Conservation (phyloP, 2,329 filamentous ascomycete species). For the Didymella keratinophila region DNA sequence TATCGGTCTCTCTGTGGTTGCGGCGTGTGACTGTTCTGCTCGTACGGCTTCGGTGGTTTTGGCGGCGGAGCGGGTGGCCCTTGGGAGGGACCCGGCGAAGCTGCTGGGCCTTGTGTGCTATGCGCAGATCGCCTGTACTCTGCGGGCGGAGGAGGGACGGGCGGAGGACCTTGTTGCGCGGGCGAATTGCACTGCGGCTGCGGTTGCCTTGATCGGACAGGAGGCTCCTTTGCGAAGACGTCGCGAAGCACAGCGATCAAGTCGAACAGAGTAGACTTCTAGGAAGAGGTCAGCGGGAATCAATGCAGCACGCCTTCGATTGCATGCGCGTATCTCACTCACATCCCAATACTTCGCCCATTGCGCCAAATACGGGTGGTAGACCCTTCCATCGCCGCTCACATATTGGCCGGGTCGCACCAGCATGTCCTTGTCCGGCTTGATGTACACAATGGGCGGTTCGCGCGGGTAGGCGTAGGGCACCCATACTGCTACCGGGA, state of each 20-base stretch:
- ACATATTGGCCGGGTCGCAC: constrained; percentile 95
- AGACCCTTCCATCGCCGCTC: constrained; percentile 88
- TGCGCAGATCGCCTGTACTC: constrained; percentile 55
- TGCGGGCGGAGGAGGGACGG: constrained; percentile 73
- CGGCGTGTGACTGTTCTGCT: constrained; percentile 35
- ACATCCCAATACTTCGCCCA: constrained; percentile 94
- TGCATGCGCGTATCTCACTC: constrained; percentile 51
- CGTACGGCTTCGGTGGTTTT: constrained; percentile 56
- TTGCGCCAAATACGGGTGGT: constrained; percentile 92
- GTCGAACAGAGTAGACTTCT: constrained; percentile 84
- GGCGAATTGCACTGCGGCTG: constrained; percentile 50
- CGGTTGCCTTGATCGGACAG: constrained; percentile 74
- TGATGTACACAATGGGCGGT: constrained; percentile 86
- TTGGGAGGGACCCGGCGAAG: constrained; percentile 43
- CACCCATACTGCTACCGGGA: constrained; percentile 91
- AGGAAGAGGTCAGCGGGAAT: constrained; percentile 24
- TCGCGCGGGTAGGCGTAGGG: constrained; percentile 89
- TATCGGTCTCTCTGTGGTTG: constrained; percentile 40
- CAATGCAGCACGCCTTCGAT: neutral
- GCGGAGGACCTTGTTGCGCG: constrained; percentile 44
- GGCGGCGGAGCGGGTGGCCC: constrained; percentile 53
- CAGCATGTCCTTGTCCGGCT: constrained; percentile 85
- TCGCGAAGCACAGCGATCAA: constrained; percentile 83
- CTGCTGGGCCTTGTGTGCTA: constrained; percentile 43
- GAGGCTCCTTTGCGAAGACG: constrained; percentile 93